Conservation (phyloP, 192 early-diverging fungal species). For the Coemansia biformis region DNA sequence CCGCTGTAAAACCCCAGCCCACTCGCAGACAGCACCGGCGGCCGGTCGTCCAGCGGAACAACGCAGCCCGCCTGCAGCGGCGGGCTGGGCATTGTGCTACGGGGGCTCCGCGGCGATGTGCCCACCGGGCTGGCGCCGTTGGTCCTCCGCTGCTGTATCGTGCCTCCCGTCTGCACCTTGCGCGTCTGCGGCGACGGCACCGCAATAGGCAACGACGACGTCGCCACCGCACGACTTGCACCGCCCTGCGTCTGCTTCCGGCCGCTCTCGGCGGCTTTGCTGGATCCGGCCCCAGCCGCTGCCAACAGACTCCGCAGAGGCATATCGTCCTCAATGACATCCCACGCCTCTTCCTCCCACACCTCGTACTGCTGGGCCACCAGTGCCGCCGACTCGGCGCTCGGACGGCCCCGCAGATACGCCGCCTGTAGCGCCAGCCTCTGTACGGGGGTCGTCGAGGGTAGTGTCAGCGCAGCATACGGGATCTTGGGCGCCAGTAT, state of each 20-base stretch:
- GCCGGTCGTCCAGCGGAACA: neutral
- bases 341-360: slow-evolving; percentile 40
- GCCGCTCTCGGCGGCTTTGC: too few relatives aligned
- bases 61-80: neutral
- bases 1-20: neutral
- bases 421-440: slow-evolving; percentile 62
- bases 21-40: neutral
- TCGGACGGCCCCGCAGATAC: slow-evolving; percentile 55
- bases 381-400: slow-evolving; percentile 47
- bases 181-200: slow-evolving; percentile 8
- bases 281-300: too few relatives aligned
- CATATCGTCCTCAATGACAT: slow-evolving; percentile 7
- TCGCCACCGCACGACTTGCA: too few relatives aligned
- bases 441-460: slow-evolving; percentile 21
- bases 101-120: slow-evolving; percentile 20
- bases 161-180: slow-evolving; percentile 30
- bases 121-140: slow-evolving; percentile 5
- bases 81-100: neutral
- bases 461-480: slow-evolving; percentile 6
- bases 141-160: slow-evolving; percentile 24
- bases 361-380: slow-evolving; percentile 58
- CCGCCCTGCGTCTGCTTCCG: too few relatives aligned
- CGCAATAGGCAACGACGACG: neutral
- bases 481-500: slow-evolving; percentile 9
- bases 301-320: neutral